Evolutionary conservation across 768 basidiomycete genomes (phyloP).

Genomic region (Auriculariales sp.): DNA sequence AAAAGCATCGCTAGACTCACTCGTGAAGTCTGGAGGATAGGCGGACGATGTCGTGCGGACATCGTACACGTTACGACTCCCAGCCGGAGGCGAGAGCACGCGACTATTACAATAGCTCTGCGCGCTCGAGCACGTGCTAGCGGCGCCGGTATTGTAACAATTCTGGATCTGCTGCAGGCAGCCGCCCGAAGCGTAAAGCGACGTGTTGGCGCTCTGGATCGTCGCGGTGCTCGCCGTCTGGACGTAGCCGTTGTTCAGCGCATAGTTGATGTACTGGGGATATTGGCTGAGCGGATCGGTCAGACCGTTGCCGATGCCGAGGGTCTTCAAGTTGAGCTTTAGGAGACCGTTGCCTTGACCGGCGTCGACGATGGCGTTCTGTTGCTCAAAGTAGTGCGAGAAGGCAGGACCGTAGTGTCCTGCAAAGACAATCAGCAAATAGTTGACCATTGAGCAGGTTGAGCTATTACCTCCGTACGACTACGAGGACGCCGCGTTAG

Average conservation of each 20-base stretch:
- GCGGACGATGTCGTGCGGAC: constrained; percentile 18
- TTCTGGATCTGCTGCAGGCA: constrained; percentile 39
- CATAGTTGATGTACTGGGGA: constrained; percentile 42
- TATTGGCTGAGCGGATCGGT: constrained; percentile 38
- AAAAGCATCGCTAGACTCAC: constrained; percentile 14
- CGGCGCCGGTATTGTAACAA: constrained; percentile 34
- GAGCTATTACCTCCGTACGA: constrained; percentile 1
- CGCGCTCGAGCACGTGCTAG: constrained; percentile 38
- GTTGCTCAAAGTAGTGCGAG: constrained; percentile 35
- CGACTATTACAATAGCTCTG: constrained; percentile 44
- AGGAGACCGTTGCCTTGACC: constrained; percentile 27
- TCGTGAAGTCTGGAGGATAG: constrained; percentile 30
- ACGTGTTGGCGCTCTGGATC: constrained; percentile 26
- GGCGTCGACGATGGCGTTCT: constrained; percentile 40
- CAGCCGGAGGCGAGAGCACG: constrained; percentile 38
- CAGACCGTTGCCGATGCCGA: constrained; percentile 50
- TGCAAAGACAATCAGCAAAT: constrained; percentile 18
- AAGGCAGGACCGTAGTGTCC: constrained; percentile 27
- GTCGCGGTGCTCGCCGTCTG: constrained; percentile 30
- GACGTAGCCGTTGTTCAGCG: constrained; percentile 41
- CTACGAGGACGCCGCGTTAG: constrained; percentile 5
- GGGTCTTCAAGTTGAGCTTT: constrained; percentile 40
- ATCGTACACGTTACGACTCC: constrained; percentile 43
- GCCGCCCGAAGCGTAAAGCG: constrained; percentile 28
- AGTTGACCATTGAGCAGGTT: too few species aligned